Evolutionary conservation across 805 yeast genomes (phyloP), one percentile per base, ranked within the genome.

Genomic region (Cyberlindnera misumaiensis): DNA sequence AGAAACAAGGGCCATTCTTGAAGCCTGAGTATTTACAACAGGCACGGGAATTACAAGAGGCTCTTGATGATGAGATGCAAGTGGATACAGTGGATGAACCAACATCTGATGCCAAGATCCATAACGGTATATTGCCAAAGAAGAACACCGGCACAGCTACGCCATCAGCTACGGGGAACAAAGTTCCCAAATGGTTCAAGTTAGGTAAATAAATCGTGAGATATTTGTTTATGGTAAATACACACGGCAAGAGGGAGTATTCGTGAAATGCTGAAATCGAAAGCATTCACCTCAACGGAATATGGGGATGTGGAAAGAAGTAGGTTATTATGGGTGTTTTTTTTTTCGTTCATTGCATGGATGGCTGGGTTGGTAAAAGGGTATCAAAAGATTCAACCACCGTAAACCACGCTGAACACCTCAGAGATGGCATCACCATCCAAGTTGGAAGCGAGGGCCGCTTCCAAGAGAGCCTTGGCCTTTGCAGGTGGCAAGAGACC

Each of bases 401-500:
- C 78, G 43, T 74, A 77, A 6, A 74, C 81, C 3, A 72, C 71
- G 12, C 56, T 55, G 49, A 78, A 79, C 4, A 68, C 64, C 12
- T 51, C 49, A 33, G 62, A 68, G n/a, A 72, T 72, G 14, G 22
- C 12, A 12, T 12, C 30, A 39, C 66, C 66, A 5, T 49, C 46
- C 4, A 67, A 48, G 18, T 59, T 47, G 2, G 60, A 60, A 27
- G 67, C 66, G 33, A 79, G 59, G 42, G 75, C 70, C 38, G 70
- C 59, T 44, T 73, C 77, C 26, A 73, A 59, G 35, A 73, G 59
- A 16, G 73, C 64, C 41, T 76, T 58, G 4, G 74, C 61, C 56
- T 73, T 73, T 32, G 64, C 71, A 2, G 80, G 77, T 43, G 72
- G 68, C 42, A 73, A 60, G 44, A 69, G 67, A 0, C 80, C 80